phyloP scores from a whole-genome alignment of 352 stramenopile genomes.

The Pythium phragmiticola region DNA sequence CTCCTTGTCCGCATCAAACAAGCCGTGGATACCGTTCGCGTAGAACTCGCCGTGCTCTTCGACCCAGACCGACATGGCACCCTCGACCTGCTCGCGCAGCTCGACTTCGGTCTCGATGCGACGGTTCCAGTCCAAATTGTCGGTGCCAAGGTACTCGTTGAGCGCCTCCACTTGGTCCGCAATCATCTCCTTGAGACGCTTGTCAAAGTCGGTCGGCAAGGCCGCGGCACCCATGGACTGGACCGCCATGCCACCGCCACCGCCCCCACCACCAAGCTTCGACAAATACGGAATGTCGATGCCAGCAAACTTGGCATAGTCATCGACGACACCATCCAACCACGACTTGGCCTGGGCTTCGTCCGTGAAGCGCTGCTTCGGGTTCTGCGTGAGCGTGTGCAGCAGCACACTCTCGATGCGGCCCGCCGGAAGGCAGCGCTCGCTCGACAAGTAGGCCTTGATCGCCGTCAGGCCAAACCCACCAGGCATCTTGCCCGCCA shows the following conservation, averaged over 20 bases:
- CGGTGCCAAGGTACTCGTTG: conserved; percentile 33
- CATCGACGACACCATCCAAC: conserved; percentile 74
- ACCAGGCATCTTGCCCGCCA: conserved; percentile 79
- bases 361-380: conserved; percentile 66
- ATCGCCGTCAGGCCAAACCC: conserved; percentile 77
- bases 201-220: conserved; percentile 32
- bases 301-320: conserved; percentile 56
- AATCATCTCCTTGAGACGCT: conserved; percentile 36
- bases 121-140: conserved; percentile 33
- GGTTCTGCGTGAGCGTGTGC: conserved; percentile 65
- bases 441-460: conserved; percentile 64
- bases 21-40: conserved; percentile 37
- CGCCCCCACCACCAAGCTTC: conserved; percentile 29
- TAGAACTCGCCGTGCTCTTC: conserved; percentile 46
- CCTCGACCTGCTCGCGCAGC: conserved; percentile 39
- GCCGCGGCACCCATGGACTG: conserved; percentile 23
- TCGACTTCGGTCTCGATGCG: conserved; percentile 31
- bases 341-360: conserved; percentile 69
- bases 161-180: conserved; percentile 34
- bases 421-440: conserved; percentile 70
- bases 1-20: conserved; percentile 47
- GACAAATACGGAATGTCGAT: conserved; percentile 44
- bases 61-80: conserved; percentile 30
- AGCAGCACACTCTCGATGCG: conserved; percentile 81
- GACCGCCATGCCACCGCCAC: conserved; percentile 17